These are phyloP conservation scores for Brassica juncea DNA, from an alignment of 345 rosid species.

Conservation along the genomic window DNA sequence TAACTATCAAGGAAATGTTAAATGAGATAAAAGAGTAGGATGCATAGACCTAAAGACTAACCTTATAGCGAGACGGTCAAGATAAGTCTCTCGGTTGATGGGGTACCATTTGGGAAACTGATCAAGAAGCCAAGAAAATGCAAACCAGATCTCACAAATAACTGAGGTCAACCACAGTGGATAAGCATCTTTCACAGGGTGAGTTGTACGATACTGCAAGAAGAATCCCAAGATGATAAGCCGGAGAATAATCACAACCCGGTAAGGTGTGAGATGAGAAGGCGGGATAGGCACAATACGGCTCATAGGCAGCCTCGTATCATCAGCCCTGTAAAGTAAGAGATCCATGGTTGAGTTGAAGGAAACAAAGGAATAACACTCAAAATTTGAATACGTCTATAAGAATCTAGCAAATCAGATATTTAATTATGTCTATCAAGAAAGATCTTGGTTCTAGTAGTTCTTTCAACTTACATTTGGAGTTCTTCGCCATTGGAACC, in stretches of 20 bases:
- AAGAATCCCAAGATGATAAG: slow-evolving; percentile 91
- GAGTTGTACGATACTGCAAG: slow-evolving; percentile 85
- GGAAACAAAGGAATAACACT: neutral
- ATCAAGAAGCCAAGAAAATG: slow-evolving; percentile 96
- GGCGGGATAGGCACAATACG: slow-evolving; percentile 81
- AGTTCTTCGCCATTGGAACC: slow-evolving; percentile 95
- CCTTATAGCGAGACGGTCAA: slow-evolving; percentile 90
- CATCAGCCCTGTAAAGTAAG: slow-evolving; percentile 70
- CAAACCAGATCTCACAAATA: slow-evolving; percentile 99
- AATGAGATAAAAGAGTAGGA: neutral
- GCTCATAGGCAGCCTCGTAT: slow-evolving; percentile 81
- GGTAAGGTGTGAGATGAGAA: slow-evolving; percentile 75
- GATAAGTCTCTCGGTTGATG: slow-evolving; percentile 87
- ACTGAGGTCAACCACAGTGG: slow-evolving; percentile 88
- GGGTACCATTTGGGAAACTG: slow-evolving; percentile 98
- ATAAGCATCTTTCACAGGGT: slow-evolving; percentile 88
- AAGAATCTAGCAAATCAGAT: neutral
- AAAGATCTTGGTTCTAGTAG: neutral
- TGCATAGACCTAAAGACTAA: slow-evolving; percentile 40
- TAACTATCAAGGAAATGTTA: neutral
- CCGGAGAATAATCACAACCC: slow-evolving; percentile 72
- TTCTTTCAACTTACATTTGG: slow-evolving; percentile 63
- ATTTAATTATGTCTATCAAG: no score
- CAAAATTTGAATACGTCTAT: neutral
- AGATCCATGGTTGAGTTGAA: slow-evolving; percentile 16